These are phyloP conservation scores for Protomyces pachydermus DNA, from an alignment of 1,139 yeast genomes.

Conservation along the genomic window DNA sequence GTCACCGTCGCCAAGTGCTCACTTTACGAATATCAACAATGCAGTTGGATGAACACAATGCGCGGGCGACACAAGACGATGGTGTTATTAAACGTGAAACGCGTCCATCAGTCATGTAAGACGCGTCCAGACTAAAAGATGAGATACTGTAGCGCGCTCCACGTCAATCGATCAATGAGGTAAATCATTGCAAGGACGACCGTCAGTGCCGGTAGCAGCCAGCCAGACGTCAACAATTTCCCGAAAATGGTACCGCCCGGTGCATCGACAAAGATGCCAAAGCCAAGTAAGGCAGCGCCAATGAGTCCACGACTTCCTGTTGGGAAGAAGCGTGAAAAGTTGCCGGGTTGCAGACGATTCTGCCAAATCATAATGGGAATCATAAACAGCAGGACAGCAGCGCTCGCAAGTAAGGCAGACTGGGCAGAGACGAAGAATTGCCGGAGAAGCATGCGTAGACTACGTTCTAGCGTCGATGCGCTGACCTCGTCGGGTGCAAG, in stretches of 20 bases:
- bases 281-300: constrained; percentile 6
- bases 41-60: no score
- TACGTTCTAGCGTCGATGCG: not conserved
- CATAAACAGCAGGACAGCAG: constrained; percentile 9
- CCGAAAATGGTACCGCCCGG: not conserved
- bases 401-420: constrained; percentile 10
- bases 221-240: not conserved
- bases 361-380: constrained; percentile 24
- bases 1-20: no score
- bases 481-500: constrained; percentile 9
- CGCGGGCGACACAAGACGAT: no score
- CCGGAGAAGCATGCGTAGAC: constrained; percentile 5
- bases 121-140: not conserved
- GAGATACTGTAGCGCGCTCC: not conserved
- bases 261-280: constrained; percentile 4
- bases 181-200: not conserved
- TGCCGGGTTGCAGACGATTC: constrained; percentile 2
- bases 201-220: not conserved
- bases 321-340: constrained; percentile 18
- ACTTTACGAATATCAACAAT: no score
- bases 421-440: constrained; percentile 24
- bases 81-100: no score
- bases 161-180: not conserved
- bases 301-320: not conserved
- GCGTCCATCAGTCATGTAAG: not conserved